A percentile compares a stretch with the other conserved stretches of the same genome.
phyloP scores from a whole-genome alignment of 208 protist species.

The Angomonas desouzai region DNA sequence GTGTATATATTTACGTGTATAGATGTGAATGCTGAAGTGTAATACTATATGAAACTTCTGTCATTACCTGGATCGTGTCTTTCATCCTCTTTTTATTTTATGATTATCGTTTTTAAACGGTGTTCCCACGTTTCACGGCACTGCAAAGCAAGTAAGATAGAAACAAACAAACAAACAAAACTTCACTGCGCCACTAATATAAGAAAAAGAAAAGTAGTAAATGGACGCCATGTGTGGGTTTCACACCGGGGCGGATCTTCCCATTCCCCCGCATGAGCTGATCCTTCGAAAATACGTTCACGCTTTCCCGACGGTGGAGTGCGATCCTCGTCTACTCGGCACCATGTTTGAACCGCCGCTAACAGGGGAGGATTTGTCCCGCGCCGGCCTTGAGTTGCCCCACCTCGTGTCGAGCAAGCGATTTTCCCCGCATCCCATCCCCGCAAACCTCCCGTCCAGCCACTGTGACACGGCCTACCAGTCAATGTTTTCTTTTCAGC shows the following conservation, averaged over 20 bases:
- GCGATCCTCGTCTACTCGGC: background rate
- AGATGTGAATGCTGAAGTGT: background rate
- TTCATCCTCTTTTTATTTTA: no score
- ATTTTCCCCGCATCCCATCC: background rate
- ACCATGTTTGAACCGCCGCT: background rate
- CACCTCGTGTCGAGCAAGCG: background rate
- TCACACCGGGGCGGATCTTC: no score
- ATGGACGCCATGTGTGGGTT: no score
- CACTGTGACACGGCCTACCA: background rate
- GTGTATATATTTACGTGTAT: background rate
- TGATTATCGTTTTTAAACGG: no score
- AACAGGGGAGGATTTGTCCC: background rate
- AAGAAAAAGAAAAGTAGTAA: no score
- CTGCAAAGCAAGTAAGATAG: no score
- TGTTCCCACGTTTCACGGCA: no score
- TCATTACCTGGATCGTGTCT: no score
- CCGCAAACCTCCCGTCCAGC: background rate
- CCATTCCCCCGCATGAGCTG: constrained; percentile 40
- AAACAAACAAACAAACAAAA: no score
- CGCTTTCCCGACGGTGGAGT: constrained; percentile 12
- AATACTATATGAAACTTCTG: no score
- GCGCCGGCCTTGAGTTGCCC: background rate
- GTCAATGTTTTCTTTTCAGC: background rate
- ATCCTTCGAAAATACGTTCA: constrained; percentile 32
- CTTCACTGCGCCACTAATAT: no score